Evolutionary conservation across 1,139 yeast species (phyloP).

Genomic region (Debaryomyces singareniensis): DNA sequence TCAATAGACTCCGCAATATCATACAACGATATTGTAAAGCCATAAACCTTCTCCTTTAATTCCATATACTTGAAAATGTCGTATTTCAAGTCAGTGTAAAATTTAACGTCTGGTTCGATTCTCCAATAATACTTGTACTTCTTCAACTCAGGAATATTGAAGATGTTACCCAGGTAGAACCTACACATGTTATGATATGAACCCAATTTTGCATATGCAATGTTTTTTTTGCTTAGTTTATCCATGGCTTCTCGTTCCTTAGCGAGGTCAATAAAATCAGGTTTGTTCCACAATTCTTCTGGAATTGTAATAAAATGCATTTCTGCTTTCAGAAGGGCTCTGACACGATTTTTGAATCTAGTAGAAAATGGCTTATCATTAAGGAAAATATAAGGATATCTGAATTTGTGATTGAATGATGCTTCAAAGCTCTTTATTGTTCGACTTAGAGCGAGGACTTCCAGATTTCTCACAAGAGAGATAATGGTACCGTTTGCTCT

Average conservation of each 20-base stretch:
- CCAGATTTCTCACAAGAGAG: slow-evolving; percentile 65
- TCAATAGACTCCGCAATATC: slow-evolving; percentile 61
- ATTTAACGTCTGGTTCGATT: slow-evolving; percentile 68
- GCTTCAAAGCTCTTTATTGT: slow-evolving; percentile 57
- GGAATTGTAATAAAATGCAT: slow-evolving; percentile 56
- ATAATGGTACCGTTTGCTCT: slow-evolving; percentile 69
- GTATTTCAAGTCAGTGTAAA: slow-evolving; percentile 62
- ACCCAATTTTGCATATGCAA: slow-evolving; percentile 57
- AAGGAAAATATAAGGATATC: slow-evolving; percentile 75
- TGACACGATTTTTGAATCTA: slow-evolving; percentile 42
- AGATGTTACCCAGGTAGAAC: slow-evolving; percentile 55
- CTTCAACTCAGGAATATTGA: slow-evolving; percentile 52
- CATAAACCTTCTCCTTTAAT: slow-evolving; percentile 57
- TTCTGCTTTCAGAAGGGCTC: slow-evolving; percentile 39
- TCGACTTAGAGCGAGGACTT: slow-evolving; percentile 38
- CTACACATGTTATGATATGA: slow-evolving; percentile 76
- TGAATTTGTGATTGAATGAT: slow-evolving; percentile 60
- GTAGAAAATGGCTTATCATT: slow-evolving; percentile 65
- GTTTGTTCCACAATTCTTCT: slow-evolving; percentile 58
- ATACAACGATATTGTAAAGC: slow-evolving; percentile 61
- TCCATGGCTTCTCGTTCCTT: slow-evolving; percentile 36
- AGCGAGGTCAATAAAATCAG: slow-evolving; percentile 43
- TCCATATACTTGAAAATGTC: slow-evolving; percentile 75
- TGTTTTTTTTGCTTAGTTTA: slow-evolving; percentile 34
- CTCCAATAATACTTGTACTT: slow-evolving; percentile 65